Evolutionary conservation across 2,329 filamentous ascomycete species (phyloP), one percentile per base, ranked within the genome.

Genomic region (Diaporthe sp.): DNA sequence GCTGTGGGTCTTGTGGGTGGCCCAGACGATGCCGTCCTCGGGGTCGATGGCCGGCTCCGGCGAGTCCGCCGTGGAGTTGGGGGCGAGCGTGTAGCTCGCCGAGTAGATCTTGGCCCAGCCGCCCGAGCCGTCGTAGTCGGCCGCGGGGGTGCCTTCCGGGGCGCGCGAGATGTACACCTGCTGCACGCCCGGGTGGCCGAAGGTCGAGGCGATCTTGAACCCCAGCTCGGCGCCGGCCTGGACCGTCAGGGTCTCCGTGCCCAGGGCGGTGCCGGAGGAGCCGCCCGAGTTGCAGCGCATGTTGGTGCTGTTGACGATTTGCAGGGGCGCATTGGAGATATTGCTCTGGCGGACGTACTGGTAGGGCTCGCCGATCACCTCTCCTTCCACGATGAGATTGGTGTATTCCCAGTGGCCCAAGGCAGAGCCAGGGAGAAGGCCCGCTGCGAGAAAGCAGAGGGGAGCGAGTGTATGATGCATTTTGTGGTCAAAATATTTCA

Each of bases 111-210:
- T 61, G 9, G 57, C 57, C 57, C 57, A 61, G 34, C 4, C 7
- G 22, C 57, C 57, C 2, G 57, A 61, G 34, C 57, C 57, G 57
- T 61, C 57, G 34, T 61, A 61, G 57, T 61, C 57, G 10, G 57
- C 31, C 15, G 57, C 57, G 1, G 57, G 15, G 34, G 25, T 5
- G 34, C 57, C 57, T 4, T 42, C 34, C 57, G 57, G 57, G 57
- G 15, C 57, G 22, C 19, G 57, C 4, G 57, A 61, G 34, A 61
- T 25, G 22, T 61, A 61, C 1, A 61, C 57, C 57, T 61, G 57
- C 57, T 61, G 57, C 15, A 61, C 57, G 34, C 57, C 57, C 34
- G 57, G 57, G 28, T 61, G 57, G 57, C 57, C 57, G 57, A 61
- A 61, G 2, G 57, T 61, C 34, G 34, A 39, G 34, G 57, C 57